phyloP scores from a whole-genome alignment of 2,329 filamentous ascomycete species.

The Lasiodiplodia sp. region DNA sequence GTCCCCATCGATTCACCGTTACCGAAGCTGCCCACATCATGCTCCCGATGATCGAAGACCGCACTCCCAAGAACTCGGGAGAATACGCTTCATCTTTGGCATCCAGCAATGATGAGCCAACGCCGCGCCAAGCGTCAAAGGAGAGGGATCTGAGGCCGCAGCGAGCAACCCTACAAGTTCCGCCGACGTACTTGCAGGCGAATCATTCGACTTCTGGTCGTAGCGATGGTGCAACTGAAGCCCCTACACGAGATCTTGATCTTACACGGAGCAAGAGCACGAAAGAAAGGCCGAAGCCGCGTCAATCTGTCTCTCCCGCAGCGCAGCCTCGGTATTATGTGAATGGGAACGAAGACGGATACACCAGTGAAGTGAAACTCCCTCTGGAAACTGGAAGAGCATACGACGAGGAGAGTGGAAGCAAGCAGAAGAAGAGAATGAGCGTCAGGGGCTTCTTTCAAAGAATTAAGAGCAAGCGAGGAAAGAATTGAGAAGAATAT shows the following conservation, averaged over 20 bases:
- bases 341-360: conserved; percentile 37
- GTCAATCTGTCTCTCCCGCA: conserved; percentile 38
- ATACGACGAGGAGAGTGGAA: conserved; percentile 14
- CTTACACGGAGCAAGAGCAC: conserved; percentile 30
- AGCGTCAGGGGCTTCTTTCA: conserved; percentile 28
- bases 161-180: conserved; percentile 2
- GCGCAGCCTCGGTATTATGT: conserved; percentile 41
- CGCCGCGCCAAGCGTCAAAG: conserved; percentile 6
- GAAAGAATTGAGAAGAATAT: background rate
- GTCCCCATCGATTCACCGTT: conserved; percentile 13
- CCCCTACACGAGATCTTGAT: conserved; percentile 32
- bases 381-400: conserved; percentile 38
- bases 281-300: conserved; percentile 37
- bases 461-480: conserved; percentile 21
- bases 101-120: conserved; percentile 12
- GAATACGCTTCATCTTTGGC: conserved; percentile 21
- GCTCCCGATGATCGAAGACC: conserved; percentile 27
- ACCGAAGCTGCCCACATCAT: conserved; percentile 19
- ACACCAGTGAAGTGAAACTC: conserved; percentile 31
- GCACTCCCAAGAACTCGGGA: conserved; percentile 21
- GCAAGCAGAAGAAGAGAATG: conserved; percentile 23
- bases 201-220: background rate
- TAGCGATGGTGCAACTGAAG: background rate
- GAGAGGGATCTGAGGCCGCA: background rate
- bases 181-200: background rate